phyloP scores from a whole-genome alignment of 2,329 filamentous ascomycete genomes.

The Cladosporium sp. region DNA sequence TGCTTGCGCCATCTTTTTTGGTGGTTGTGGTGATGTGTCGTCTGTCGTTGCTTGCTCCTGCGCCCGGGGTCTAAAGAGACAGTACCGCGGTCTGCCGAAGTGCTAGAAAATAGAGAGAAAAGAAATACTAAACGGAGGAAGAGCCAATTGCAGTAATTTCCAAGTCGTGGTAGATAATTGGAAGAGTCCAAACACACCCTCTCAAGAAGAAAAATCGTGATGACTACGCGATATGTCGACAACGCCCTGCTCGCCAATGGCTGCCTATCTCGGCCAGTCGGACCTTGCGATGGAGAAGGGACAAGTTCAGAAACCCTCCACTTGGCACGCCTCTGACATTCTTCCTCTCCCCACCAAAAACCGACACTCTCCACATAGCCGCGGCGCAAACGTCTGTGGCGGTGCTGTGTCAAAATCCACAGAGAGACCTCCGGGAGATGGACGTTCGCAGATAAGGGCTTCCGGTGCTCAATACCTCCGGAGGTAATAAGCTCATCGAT shows the following conservation, averaged over 20 bases:
- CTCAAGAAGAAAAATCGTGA: neutral
- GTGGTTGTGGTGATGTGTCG: conserved; percentile 2
- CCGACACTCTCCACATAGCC: too few relatives aligned
- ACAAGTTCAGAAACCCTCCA: too few relatives aligned
- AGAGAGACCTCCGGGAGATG: too few relatives aligned
- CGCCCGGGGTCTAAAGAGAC: neutral
- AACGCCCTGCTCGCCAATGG: conserved; percentile 2
- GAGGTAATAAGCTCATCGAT: too few relatives aligned
- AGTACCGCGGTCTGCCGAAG: neutral
- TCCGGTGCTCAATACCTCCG: too few relatives aligned
- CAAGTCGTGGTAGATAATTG: neutral
- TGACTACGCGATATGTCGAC: conserved; percentile 11
- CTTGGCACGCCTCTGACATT: too few relatives aligned
- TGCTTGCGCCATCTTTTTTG: conserved; percentile 36
- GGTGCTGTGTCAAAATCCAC: too few relatives aligned
- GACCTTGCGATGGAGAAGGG: neutral
- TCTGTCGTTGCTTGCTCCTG: neutral
- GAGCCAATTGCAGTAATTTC: neutral
- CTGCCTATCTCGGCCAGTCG: conserved; percentile 8
- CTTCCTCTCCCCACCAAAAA: too few relatives aligned
- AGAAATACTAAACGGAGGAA: neutral
- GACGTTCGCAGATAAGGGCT: too few relatives aligned
- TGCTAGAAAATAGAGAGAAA: neutral
- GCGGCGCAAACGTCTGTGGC: too few relatives aligned
- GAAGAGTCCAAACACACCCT: neutral